Conservation (phyloP, 352 stramenopile species). For the Phytophthora quininea region DNA sequence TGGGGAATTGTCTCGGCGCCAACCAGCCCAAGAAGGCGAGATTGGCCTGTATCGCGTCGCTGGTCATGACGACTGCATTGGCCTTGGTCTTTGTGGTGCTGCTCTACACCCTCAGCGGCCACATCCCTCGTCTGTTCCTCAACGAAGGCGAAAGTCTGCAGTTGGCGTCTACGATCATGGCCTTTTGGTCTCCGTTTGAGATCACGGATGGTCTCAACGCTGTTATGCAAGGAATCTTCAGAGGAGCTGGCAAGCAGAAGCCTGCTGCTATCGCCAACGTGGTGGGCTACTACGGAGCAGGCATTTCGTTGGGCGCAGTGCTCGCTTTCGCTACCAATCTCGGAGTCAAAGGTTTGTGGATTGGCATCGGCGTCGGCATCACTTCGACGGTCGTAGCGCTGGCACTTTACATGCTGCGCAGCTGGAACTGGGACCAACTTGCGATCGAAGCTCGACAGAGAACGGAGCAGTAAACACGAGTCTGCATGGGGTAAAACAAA, state of each 20-base stretch:
- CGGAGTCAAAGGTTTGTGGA: slow-evolving; percentile 59
- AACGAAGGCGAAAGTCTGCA: slow-evolving; percentile 35
- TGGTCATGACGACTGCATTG: slow-evolving; percentile 35
- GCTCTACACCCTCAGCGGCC: slow-evolving; percentile 25
- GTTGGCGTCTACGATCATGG: slow-evolving; percentile 44
- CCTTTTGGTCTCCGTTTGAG: slow-evolving; percentile 44
- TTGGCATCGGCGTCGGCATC: slow-evolving; percentile 50
- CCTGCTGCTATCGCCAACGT: slow-evolving; percentile 56
- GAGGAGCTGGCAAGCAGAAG: slow-evolving; percentile 57
- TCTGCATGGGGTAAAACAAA: too few species aligned
- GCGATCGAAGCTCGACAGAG: slow-evolving; percentile 26
- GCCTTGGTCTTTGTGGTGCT: slow-evolving; percentile 26
- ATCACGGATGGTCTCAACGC: slow-evolving; percentile 53
- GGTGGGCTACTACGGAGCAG: slow-evolving; percentile 70
- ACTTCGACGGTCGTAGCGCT: slow-evolving; percentile 24
- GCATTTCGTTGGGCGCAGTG: slow-evolving; percentile 62
- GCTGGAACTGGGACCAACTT: slow-evolving; percentile 39
- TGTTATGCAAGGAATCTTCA: slow-evolving; percentile 67
- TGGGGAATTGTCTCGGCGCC: slow-evolving; percentile 57
- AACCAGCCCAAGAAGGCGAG: slow-evolving; percentile 42
- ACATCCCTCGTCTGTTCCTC: slow-evolving; percentile 46
- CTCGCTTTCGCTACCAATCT: slow-evolving; percentile 50
- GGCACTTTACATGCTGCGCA: slow-evolving; percentile 32
- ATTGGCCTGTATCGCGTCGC: slow-evolving; percentile 36
- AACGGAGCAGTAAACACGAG: slow-evolving; percentile 2